A percentile compares a stretch with the other conserved stretches of the same genome.
Evolutionary conservation across 140 eudicot genomes (phyloP).

Genomic region (Ambrosia hybrid): DNA sequence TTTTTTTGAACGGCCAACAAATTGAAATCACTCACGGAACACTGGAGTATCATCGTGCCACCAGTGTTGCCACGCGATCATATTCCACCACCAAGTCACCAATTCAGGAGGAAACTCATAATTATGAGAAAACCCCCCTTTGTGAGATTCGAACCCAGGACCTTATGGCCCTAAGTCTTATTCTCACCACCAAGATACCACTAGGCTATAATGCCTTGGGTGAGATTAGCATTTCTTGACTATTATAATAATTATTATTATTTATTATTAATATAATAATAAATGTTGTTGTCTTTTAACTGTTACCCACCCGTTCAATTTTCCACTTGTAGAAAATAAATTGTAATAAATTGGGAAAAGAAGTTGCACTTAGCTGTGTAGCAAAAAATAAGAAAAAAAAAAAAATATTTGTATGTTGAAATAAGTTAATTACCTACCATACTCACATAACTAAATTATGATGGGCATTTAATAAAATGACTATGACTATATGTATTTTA

Average conservation of each 20-base stretch:
- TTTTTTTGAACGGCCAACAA: too few species aligned
- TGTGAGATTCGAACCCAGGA: too few species aligned
- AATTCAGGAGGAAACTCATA: too few species aligned
- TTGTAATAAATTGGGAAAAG: not conserved
- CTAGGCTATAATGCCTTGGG: too few species aligned
- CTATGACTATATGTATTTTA: not conserved
- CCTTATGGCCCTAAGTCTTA: too few species aligned
- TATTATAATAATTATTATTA: not conserved
- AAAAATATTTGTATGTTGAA: not conserved
- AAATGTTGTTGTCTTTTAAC: not conserved
- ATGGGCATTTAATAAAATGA: not conserved
- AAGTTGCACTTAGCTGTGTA: slow-evolving; percentile 15
- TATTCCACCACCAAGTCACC: too few species aligned
- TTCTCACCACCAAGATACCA: too few species aligned
- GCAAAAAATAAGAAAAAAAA: slow-evolving; percentile 1
- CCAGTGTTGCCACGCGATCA: too few species aligned
- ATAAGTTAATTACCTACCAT: slow-evolving; percentile 16
- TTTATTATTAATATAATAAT: not conserved
- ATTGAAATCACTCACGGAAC: too few species aligned
- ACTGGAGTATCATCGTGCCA: too few species aligned
- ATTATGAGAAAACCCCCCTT: too few species aligned
- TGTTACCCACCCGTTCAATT: slow-evolving; percentile 9
- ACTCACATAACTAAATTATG: not conserved
- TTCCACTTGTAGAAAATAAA: slow-evolving; percentile 4
- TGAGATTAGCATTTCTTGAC: not conserved